Conservation (phyloP, 257 asterid genomes). For the Solanum bukasovii region DNA sequence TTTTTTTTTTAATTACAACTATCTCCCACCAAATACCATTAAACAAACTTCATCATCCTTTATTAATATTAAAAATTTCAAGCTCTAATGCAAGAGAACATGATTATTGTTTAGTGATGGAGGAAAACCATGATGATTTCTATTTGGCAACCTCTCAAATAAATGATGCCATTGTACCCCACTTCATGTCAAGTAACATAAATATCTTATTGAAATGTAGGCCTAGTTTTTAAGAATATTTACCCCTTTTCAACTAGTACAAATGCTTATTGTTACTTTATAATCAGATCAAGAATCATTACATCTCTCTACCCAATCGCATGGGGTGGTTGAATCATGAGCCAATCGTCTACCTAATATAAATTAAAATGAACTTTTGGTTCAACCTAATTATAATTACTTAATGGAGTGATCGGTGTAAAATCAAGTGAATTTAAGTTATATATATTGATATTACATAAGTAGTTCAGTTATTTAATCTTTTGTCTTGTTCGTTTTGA, state of each 20-base stretch:
- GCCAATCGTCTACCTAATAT: neutral
- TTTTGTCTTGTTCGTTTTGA: no score
- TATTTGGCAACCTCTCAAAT: neutral
- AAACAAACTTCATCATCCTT: neutral
- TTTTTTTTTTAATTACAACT: neutral
- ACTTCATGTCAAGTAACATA: neutral
- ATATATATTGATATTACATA: neutral
- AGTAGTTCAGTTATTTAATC: neutral
- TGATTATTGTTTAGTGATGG: neutral
- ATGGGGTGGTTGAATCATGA: neutral
- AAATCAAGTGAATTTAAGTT: neutral
- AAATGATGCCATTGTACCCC: neutral
- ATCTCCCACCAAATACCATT: neutral
- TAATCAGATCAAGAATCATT: neutral
- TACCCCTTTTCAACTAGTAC: neutral
- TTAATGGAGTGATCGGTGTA: neutral
- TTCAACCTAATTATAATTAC: neutral
- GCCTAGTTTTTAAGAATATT: neutral
- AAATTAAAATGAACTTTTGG: neutral
- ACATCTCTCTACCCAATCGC: neutral
- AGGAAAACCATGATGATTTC: neutral
- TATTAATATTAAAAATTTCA: neutral
- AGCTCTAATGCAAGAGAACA: neutral
- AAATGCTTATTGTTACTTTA: neutral
- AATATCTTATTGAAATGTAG: neutral